phyloP scores from a whole-genome alignment of 1,284 basidiomycete species.

The Boletus mariae region DNA sequence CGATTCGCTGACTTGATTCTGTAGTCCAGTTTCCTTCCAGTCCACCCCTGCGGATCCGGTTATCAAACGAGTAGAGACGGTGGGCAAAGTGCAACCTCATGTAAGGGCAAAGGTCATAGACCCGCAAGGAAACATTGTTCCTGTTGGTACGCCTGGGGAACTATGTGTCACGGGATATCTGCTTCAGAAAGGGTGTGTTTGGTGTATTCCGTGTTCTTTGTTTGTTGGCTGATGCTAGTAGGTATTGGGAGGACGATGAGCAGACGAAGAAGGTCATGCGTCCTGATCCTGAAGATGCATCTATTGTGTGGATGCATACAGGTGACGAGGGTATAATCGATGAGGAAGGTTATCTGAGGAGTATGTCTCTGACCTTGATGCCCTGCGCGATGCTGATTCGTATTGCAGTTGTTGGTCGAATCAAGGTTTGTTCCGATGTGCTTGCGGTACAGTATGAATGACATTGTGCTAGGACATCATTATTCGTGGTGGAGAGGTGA shows the following conservation, averaged over 20 bases:
- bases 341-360: slow-evolving; percentile 74
- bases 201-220: neutral
- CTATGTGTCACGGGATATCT: slow-evolving; percentile 72
- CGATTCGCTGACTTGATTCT: slow-evolving; percentile 4
- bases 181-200: slow-evolving; percentile 68
- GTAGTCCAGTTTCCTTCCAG: slow-evolving; percentile 80
- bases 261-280: slow-evolving; percentile 67
- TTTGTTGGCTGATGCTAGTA: slow-evolving; percentile 25
- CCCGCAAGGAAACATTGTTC: slow-evolving; percentile 56
- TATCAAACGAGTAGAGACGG: slow-evolving; percentile 74
- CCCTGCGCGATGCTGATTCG: slow-evolving; percentile 8
- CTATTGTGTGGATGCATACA: slow-evolving; percentile 78
- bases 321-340: slow-evolving; percentile 84
- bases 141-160: slow-evolving; percentile 69
- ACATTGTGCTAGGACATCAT: slow-evolving; percentile 63
- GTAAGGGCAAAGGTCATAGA: slow-evolving; percentile 74
- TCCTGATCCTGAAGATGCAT: slow-evolving; percentile 46
- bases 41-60: slow-evolving; percentile 65
- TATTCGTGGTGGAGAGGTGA: slow-evolving; percentile 81
- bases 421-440: slow-evolving; percentile 46
- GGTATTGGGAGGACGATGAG: slow-evolving; percentile 75
- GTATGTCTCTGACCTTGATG: slow-evolving; percentile 38
- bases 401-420: slow-evolving; percentile 67
- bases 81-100: slow-evolving; percentile 73
- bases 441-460: neutral